Percentiles rank a stretch among this genome's conserved stretches.
phyloP scores from a whole-genome alignment of 2,329 filamentous ascomycete genomes.

The Ophiostoma sp. region DNA sequence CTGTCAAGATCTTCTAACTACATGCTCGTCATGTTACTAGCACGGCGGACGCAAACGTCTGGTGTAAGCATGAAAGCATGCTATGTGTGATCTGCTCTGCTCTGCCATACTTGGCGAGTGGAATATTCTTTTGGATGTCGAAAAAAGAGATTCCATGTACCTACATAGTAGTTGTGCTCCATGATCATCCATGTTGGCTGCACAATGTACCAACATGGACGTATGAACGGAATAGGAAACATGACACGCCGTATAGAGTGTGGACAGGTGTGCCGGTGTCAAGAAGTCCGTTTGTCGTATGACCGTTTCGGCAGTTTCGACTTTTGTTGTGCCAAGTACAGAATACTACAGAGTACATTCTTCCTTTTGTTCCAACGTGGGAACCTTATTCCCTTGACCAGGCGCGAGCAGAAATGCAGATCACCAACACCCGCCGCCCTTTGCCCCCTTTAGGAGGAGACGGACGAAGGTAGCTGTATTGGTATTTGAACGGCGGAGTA shows the following conservation, averaged over 20 bases:
- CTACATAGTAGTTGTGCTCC: not conserved
- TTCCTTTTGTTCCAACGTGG: not conserved
- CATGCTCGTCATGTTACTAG: not conserved
- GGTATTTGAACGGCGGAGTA: not conserved
- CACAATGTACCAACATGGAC: not conserved
- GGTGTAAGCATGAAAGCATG: not conserved
- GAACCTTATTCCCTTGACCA: not conserved
- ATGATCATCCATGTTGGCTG: not conserved
- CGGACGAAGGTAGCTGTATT: not conserved
- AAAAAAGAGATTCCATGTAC: not conserved
- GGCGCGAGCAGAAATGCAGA: not conserved
- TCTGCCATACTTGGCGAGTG: not conserved
- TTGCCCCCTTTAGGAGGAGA: not conserved
- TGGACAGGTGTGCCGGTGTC: no score
- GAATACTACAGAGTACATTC: not conserved
- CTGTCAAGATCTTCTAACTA: not conserved
- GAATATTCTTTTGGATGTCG: not conserved
- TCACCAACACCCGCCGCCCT: not conserved
- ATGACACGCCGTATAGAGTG: not conserved
- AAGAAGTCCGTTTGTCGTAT: not conserved
- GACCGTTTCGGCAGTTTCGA: not conserved
- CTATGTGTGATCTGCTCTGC: not conserved
- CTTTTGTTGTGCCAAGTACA: not conserved
- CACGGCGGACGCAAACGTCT: slow-evolving; percentile 2
- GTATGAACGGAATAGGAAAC: slow-evolving; percentile 4